Percentiles rank a stretch among this genome's conserved stretches.
These are phyloP conservation scores for Apophysomyces sp. DNA, from an alignment of 371 early-diverging fungal species.

Conservation along the genomic window DNA sequence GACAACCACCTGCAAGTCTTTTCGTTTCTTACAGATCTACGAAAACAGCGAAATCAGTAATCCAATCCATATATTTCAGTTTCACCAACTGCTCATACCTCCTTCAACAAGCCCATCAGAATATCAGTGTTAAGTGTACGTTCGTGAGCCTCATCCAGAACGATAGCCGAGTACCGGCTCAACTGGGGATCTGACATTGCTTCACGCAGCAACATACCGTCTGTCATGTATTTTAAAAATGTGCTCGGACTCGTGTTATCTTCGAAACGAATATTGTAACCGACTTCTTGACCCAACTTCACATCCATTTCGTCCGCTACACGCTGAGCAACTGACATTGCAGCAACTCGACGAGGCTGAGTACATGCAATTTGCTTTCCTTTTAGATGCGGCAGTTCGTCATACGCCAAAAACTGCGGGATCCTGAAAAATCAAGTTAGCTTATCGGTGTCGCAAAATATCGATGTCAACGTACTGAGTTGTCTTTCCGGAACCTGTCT, in stretches of 20 bases:
- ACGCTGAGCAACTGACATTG: slow-evolving; percentile 96
- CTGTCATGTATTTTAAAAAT: slow-evolving; percentile 95
- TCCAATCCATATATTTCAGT: not conserved
- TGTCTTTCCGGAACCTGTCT: slow-evolving; percentile 92
- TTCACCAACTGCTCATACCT: slow-evolving; percentile 33
- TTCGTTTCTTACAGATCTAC: slow-evolving; percentile 51
- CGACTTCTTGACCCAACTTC: slow-evolving; percentile 87
- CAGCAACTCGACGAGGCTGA: slow-evolving; percentile 98
- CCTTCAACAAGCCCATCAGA: slow-evolving; percentile 93
- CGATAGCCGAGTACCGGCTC: slow-evolving; percentile 85
- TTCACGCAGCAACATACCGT: slow-evolving; percentile 98
- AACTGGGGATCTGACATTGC: slow-evolving; percentile 93
- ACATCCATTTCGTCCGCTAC: slow-evolving; percentile 96
- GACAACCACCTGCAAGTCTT: slow-evolving; percentile 80
- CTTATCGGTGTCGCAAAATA: not conserved
- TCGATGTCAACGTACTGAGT: slow-evolving; percentile 72
- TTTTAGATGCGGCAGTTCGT: slow-evolving; percentile 87
- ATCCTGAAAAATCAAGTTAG: slow-evolving; percentile 55
- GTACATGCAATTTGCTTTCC: slow-evolving; percentile 95
- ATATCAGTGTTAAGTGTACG: slow-evolving; percentile 95
- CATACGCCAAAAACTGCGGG: slow-evolving; percentile 93
- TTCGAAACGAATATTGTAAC: slow-evolving; percentile 98
- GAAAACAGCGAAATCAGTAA: not conserved
- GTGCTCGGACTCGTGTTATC: slow-evolving; percentile 85
- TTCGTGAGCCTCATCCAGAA: slow-evolving; percentile 99